These are phyloP conservation scores for Podila clonocystis DNA, from an alignment of 192 early-diverging fungal genomes.

Conservation along the genomic window DNA sequence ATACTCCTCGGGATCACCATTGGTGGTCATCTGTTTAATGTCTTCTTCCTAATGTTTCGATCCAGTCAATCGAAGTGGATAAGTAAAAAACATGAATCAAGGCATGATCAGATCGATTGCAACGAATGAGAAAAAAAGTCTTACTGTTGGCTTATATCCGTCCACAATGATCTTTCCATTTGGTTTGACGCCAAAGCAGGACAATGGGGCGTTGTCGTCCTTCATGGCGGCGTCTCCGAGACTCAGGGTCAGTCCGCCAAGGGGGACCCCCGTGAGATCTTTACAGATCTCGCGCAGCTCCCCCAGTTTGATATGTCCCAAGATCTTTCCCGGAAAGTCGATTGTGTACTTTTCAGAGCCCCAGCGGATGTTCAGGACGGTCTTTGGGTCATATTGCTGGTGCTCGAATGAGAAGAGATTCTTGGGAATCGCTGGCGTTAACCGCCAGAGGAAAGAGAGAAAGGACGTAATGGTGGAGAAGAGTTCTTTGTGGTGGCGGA, in stretches of 20 bases:
- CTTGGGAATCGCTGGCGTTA: conserved; percentile 41
- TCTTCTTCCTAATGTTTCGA: conserved; percentile 43
- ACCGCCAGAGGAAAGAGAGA: conserved; percentile 49
- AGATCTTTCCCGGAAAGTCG: conserved; percentile 52
- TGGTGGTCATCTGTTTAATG: conserved; percentile 52
- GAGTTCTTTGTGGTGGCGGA: too few relatives aligned
- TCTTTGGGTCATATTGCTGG: conserved; percentile 30
- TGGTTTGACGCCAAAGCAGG: conserved; percentile 76
- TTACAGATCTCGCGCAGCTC: conserved; percentile 81
- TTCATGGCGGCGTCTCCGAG: conserved; percentile 80
- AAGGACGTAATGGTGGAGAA: conserved; percentile 38
- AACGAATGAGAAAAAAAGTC: not conserved
- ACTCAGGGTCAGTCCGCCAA: conserved; percentile 76
- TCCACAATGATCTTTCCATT: conserved; percentile 80
- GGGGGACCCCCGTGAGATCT: conserved; percentile 79
- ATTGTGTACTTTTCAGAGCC: conserved; percentile 27
- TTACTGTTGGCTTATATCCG: conserved; percentile 73
- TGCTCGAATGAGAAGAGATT: conserved; percentile 25
- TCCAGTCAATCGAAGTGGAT: too few relatives aligned
- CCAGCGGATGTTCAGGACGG: conserved; percentile 40
- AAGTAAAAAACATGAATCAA: too few relatives aligned
- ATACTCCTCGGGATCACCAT: conserved; percentile 64
- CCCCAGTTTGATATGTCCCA: conserved; percentile 69
- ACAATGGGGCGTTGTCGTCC: conserved; percentile 75
- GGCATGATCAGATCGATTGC: too few relatives aligned